Evolutionary conservation across 495 filamentous ascomycete species (phyloP).

Genomic region (Extremus antarcticus): DNA sequence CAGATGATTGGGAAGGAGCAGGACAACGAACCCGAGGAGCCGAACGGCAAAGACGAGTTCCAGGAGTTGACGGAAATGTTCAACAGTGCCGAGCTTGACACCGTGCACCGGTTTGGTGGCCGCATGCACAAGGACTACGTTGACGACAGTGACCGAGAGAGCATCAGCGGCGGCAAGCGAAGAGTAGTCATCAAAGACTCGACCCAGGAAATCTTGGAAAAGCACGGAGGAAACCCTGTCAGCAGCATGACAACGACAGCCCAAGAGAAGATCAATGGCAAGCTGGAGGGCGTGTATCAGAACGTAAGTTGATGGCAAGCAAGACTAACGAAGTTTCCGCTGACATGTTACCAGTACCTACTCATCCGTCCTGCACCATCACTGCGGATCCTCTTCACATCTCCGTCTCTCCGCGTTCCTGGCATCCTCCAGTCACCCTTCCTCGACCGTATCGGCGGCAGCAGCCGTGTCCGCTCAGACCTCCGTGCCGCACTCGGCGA

Average conservation of each 20-base stretch:
- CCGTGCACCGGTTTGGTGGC: conserved; percentile 44
- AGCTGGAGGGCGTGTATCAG: conserved; percentile 24
- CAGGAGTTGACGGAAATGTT: conserved; percentile 52
- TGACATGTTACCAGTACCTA: conserved; percentile 38
- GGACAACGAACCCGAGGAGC: conserved; percentile 20
- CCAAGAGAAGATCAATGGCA: conserved; percentile 15
- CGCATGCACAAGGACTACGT: conserved; percentile 42
- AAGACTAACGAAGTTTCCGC: neutral
- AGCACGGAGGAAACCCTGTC: neutral
- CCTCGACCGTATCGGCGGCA: conserved; percentile 48
- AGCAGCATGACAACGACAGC: neutral
- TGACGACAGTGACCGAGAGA: conserved; percentile 31
- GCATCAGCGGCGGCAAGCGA: conserved; percentile 30
- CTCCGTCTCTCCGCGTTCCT: conserved; percentile 51
- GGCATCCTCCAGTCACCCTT: conserved; percentile 55
- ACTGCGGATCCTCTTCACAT: conserved; percentile 54
- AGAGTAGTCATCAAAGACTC: conserved; percentile 31
- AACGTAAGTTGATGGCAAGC: conserved; percentile 16
- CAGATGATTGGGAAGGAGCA: conserved; percentile 31
- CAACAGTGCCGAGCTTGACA: conserved; percentile 48
- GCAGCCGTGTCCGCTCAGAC: conserved; percentile 39
- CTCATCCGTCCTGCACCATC: conserved; percentile 51
- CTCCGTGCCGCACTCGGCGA: conserved; percentile 44
- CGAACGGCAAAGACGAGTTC: conserved; percentile 39
- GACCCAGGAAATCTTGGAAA: conserved; percentile 12